Percentiles rank a stretch among this genome's conserved stretches.
phyloP scores from a whole-genome alignment of 2,329 filamentous ascomycete genomes.

The Aspergillus tamarii region DNA sequence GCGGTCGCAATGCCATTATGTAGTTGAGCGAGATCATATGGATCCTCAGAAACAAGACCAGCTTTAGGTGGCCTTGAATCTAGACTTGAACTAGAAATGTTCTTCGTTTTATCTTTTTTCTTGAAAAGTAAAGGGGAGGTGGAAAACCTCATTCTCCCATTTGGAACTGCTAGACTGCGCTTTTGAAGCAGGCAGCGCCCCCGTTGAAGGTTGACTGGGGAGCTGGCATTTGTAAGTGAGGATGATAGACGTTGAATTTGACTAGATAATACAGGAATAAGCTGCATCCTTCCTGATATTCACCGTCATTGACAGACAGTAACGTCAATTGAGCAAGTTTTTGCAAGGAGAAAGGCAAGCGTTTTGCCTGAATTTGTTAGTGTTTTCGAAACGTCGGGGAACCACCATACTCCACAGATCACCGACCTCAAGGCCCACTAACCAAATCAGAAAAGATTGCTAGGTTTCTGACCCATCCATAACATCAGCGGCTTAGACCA shows the following conservation, averaged over 20 bases:
- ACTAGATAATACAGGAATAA: neutral
- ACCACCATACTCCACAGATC: too few relatives aligned
- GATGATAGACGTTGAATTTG: neutral
- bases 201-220: constrained; percentile 1
- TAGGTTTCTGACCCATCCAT: neutral
- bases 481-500: neutral
- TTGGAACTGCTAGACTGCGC: neutral
- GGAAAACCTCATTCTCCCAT: constrained; percentile 41
- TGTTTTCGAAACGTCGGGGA: too few relatives aligned
- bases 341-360: neutral
- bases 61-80: constrained; percentile 38
- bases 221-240: neutral
- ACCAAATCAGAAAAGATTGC: neutral
- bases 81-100: constrained; percentile 39
- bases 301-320: neutral
- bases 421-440: neutral
- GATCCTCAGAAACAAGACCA: constrained; percentile 49
- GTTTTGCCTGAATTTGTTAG: neutral
- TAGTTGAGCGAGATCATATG: constrained; percentile 63
- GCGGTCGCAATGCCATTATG: constrained; percentile 59
- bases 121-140: constrained; percentile 49
- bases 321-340: neutral
- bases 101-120: constrained; percentile 59
- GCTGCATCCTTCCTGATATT: neutral
- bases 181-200: constrained; percentile 1